Evolutionary conservation across 306 rosid genomes (phyloP).

Genomic region (Cucumis melo): DNA sequence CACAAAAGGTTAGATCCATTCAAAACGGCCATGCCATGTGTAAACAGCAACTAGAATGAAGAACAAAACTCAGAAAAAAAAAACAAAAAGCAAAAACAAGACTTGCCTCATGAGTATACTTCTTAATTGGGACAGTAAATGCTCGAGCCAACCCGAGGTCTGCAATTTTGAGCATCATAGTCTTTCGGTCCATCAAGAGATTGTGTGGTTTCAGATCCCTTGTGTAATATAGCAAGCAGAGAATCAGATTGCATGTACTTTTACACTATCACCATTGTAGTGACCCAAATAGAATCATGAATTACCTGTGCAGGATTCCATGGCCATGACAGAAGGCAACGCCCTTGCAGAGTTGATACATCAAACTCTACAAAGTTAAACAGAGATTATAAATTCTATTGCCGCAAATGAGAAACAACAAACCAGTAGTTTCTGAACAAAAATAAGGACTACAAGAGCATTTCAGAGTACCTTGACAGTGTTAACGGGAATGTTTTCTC

Average conservation of each 20-base stretch:
- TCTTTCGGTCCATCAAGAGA: conserved; percentile 78
- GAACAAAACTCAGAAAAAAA: not conserved
- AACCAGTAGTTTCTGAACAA: not conserved
- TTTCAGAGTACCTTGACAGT: conserved; percentile 32
- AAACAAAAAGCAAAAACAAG: not conserved
- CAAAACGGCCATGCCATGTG: not conserved
- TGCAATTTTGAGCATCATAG: conserved; percentile 77
- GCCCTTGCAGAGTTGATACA: conserved; percentile 94
- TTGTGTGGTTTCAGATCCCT: conserved; percentile 97
- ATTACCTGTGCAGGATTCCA: conserved; percentile 78
- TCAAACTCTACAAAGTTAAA: conserved; percentile 38
- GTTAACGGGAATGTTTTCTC: conserved; percentile 32
- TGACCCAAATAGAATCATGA: not conserved
- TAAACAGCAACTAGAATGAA: not conserved
- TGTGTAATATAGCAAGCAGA: not conserved
- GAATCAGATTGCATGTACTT: not conserved
- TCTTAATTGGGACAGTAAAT: conserved; percentile 77
- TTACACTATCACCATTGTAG: not conserved
- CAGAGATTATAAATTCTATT: not conserved
- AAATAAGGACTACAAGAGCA: not conserved
- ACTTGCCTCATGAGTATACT: conserved; percentile 87
- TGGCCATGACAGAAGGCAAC: conserved; percentile 97
- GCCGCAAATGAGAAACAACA: not conserved
- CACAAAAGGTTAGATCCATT: not conserved
- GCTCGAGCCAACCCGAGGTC: conserved; percentile 96